Evolutionary conservation across 352 stramenopile genomes (phyloP), one percentile per base, ranked within the genome.

Genomic region (Globisporangium nunn): DNA sequence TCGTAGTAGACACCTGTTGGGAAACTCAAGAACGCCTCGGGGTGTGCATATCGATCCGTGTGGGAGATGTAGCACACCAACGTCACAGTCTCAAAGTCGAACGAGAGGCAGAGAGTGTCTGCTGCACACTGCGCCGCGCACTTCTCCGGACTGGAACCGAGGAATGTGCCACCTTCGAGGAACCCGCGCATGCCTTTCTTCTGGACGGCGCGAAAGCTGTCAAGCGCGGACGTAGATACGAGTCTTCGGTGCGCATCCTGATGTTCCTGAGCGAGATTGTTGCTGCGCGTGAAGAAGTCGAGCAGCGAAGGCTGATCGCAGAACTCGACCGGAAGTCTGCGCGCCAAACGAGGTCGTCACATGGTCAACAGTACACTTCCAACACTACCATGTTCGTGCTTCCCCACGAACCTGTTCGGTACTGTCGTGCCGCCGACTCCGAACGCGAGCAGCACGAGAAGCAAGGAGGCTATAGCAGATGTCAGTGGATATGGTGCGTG

Each of bases 1-100:
- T 93, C 82, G 50, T 88, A 91, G 60, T 93, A 90, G 30, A 82
- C 62, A 15, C 80, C 81, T 0, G 74, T 83, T 6, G 78, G 64
- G 35, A 88, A 90, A 37, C 70, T 62, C 23, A 93, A 56, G 56
- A 88, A 91, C 35, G 78, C 76, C 23, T 84, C 68, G 0, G 80
- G 78, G 43, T 86, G 67, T 1, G 66, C 64, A 56, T 85, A 93
- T 12, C 78, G 71, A 56, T 93, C 82, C 3, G 77, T 75, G 61
- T 91, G 64, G 8, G 80, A 88, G 14, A 93, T 64, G 59, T 93
- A 91, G 61, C 82, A 93, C 43, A 73, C 78, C 1, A 53, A 33
- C 3, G 74, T 81, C 12, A 68, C 45, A 0, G 68, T 79, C 49
- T 91, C 82, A 35, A 85, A 71, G 54, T 93, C 82, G 31, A 93